phyloP scores from a whole-genome alignment of 768 basidiomycete genomes.

The Suillus fuscotomentosus region DNA sequence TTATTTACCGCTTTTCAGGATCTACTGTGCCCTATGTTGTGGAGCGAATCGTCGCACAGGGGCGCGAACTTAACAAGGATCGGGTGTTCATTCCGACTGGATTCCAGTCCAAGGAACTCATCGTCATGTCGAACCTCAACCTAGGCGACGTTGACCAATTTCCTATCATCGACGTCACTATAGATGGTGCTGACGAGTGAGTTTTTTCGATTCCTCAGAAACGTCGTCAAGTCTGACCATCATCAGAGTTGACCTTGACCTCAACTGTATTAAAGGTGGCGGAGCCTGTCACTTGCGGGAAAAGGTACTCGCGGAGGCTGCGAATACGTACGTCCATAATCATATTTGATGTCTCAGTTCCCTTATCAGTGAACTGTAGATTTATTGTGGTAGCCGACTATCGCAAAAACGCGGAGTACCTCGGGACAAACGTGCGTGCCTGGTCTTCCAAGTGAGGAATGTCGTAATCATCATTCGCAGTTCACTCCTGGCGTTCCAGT shows the following conservation, averaged over 20 bases:
- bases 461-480: conserved; percentile 35
- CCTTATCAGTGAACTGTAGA: conserved; percentile 33
- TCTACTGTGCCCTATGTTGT: conserved; percentile 97
- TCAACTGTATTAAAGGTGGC: conserved; percentile 97
- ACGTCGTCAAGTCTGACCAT: not conserved
- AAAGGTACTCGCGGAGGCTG: conserved; percentile 97
- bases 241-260: conserved; percentile 72
- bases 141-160: conserved; percentile 92
- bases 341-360: not conserved
- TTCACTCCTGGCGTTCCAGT: conserved; percentile 90
- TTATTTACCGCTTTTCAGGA: conserved; percentile 40
- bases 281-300: conserved; percentile 96
- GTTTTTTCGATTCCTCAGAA: conserved; percentile 23
- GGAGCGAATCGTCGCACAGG: conserved; percentile 88
- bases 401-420: conserved; percentile 82
- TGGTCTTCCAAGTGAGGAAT: not conserved
- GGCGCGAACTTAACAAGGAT: conserved; percentile 66
- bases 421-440: conserved; percentile 77
- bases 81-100: conserved; percentile 92
- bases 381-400: conserved; percentile 94
- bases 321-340: conserved; percentile 56
- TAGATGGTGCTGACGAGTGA: conserved; percentile 97
- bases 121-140: conserved; percentile 71
- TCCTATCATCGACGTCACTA: conserved; percentile 89
- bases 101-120: conserved; percentile 96